These are phyloP conservation scores for Crithidia acanthocephali DNA, from an alignment of 208 protist genomes.

Conservation along the genomic window DNA sequence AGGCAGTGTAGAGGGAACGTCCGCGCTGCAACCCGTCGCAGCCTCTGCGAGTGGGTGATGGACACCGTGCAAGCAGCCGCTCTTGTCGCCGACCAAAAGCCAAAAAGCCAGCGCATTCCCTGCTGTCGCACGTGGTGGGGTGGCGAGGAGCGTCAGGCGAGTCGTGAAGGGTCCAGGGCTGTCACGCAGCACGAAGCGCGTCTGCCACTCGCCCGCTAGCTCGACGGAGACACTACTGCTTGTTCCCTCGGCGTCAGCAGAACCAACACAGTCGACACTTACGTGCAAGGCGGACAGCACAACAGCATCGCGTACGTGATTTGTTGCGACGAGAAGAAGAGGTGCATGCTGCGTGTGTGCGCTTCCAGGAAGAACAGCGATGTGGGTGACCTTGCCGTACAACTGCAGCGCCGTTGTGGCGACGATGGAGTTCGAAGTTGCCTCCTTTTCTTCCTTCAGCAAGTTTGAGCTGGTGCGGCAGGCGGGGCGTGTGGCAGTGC, in stretches of 20 bases:
- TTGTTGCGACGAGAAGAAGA: conserved; percentile 20
- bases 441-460: not conserved
- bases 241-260: not conserved
- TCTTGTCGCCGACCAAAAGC: conserved; percentile 28
- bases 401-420: conserved; percentile 1
- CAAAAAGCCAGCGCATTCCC: not conserved
- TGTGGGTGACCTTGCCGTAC: conserved; percentile 30
- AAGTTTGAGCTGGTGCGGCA: not conserved
- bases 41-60: not conserved
- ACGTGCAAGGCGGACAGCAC: conserved; percentile 20
- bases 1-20: not conserved
- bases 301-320: conserved; percentile 19
- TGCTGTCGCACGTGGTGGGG: not conserved
- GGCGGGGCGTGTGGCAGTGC: not conserved
- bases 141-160: not conserved
- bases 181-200: conserved; percentile 8
- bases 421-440: not conserved
- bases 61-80: conserved; percentile 17
- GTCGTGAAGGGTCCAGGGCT: conserved; percentile 29
- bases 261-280: not conserved
- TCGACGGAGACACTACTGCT: not conserved
- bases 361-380: not conserved
- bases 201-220: conserved; percentile 9
- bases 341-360: too few relatives aligned
- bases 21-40: not conserved